A percentile compares a stretch with the other conserved stretches of the same genome.
phyloP scores from a whole-genome alignment of 805 yeast species.

The Ascoidea rubescens region DNA sequence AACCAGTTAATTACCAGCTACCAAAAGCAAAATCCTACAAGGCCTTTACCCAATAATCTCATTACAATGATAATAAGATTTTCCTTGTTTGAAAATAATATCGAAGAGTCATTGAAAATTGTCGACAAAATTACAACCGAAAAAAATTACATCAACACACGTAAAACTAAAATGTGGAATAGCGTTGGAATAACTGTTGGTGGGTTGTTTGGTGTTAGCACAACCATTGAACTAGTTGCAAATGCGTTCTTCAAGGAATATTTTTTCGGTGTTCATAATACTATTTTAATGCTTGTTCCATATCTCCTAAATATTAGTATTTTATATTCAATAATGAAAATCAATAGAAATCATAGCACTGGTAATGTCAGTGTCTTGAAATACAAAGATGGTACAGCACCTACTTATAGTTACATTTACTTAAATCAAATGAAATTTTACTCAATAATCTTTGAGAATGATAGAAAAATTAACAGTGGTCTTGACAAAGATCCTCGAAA shows the following conservation, averaged over 20 bases:
- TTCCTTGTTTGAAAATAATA: background rate
- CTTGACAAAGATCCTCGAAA: background rate
- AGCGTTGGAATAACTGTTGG: too few relatives aligned
- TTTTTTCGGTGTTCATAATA: too few relatives aligned
- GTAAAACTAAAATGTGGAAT: too few relatives aligned
- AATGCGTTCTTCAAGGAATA: background rate
- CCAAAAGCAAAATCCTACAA: background rate
- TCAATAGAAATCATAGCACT: too few relatives aligned
- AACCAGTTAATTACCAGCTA: too few relatives aligned
- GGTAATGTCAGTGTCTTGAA: too few relatives aligned
- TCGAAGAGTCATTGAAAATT: background rate
- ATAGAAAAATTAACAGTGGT: too few relatives aligned
- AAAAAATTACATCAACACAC: too few relatives aligned
- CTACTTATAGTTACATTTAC: background rate
- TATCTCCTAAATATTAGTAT: too few relatives aligned
- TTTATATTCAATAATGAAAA: too few relatives aligned
- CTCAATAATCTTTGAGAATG: background rate
- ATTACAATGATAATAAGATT: background rate
- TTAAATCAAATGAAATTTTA: too few relatives aligned
- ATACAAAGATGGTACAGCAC: background rate
- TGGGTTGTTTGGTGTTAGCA: too few relatives aligned
- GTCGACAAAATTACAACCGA: background rate
- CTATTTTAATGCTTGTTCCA: background rate
- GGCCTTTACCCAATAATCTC: background rate
- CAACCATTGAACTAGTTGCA: background rate